These are phyloP conservation scores for Soucietia sequanensis DNA, from an alignment of 805 yeast species.

Conservation along the genomic window DNA sequence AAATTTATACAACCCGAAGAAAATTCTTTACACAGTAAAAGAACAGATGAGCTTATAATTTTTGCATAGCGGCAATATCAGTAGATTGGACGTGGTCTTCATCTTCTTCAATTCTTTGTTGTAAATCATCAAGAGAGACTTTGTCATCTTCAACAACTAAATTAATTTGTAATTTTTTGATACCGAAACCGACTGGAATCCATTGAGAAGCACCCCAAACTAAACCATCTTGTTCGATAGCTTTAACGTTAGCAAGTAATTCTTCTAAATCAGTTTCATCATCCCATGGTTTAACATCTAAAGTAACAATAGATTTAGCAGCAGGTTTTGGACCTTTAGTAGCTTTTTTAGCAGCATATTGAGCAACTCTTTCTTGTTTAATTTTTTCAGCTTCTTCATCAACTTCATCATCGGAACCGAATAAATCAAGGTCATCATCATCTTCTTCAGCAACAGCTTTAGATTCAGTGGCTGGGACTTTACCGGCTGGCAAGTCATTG, in stretches of 20 bases:
- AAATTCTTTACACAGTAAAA: background rate
- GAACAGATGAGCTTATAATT: constrained; percentile 60
- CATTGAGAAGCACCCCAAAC: constrained; percentile 97
- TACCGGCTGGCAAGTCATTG: constrained; percentile 75
- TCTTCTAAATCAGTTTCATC: constrained; percentile 96
- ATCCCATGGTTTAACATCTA: constrained; percentile 99
- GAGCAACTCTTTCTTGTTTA: constrained; percentile 97
- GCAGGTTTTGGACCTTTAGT: constrained; percentile 97
- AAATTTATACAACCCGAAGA: too few species aligned
- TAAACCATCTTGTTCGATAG: constrained; percentile 87
- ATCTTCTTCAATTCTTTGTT: constrained; percentile 74
- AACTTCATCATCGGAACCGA: constrained; percentile 90
- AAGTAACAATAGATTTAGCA: constrained; percentile 95
- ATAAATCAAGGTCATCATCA: constrained; percentile 88
- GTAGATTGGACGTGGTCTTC: constrained; percentile 99
- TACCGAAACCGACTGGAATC: constrained; percentile 98
- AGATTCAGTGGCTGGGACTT: constrained; percentile 52
- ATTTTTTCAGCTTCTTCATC: constrained; percentile 97
- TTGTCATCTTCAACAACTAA: constrained; percentile 95
- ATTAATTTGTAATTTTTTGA: constrained; percentile 98
- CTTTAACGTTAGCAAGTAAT: constrained; percentile 82
- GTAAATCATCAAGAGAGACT: constrained; percentile 91
- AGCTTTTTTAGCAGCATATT: constrained; percentile 96
- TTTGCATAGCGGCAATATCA: constrained; percentile 98
- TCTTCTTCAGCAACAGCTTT: constrained; percentile 76